Conservation (phyloP, 352 stramenopile genomes). For the Aphanomyces astaci region DNA sequence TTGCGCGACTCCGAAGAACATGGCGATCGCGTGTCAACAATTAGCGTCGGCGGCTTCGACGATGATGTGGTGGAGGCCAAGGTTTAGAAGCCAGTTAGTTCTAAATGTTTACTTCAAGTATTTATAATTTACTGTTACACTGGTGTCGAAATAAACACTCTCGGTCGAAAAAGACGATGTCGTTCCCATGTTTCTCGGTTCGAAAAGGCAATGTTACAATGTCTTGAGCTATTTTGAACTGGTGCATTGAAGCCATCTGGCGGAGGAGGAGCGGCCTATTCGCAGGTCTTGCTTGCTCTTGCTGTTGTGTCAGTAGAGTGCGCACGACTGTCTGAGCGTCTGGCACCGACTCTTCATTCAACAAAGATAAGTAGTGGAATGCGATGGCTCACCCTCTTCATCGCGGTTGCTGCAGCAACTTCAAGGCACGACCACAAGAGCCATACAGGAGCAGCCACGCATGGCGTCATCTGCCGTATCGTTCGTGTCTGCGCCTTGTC, state of each 20-base stretch:
- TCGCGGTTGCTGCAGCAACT: neutral
- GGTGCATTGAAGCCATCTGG: neutral
- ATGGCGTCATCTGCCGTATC: neutral
- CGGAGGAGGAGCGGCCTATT: neutral
- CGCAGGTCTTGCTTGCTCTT: neutral
- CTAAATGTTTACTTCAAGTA: no score
- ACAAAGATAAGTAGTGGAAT: neutral
- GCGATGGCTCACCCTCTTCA: neutral
- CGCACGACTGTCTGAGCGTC: no score
- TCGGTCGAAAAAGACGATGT: no score
- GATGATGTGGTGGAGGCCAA: conserved; percentile 12
- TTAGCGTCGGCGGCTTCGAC: neutral
- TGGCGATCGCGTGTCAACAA: conserved; percentile 1
- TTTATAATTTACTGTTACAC: no score
- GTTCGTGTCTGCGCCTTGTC: neutral
- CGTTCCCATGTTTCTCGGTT: no score
- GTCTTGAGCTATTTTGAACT: no score
- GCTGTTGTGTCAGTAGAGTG: no score
- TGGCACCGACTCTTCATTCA: neutral
- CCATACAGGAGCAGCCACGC: neutral
- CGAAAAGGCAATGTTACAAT: no score
- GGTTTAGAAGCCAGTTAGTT: conserved; percentile 7
- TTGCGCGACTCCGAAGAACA: neutral
- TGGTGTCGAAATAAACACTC: no score
- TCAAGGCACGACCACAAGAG: neutral